Base-by-base conservation (phyloP, 768 basidiomycete species). In the Tulasnella sp. region DNA sequence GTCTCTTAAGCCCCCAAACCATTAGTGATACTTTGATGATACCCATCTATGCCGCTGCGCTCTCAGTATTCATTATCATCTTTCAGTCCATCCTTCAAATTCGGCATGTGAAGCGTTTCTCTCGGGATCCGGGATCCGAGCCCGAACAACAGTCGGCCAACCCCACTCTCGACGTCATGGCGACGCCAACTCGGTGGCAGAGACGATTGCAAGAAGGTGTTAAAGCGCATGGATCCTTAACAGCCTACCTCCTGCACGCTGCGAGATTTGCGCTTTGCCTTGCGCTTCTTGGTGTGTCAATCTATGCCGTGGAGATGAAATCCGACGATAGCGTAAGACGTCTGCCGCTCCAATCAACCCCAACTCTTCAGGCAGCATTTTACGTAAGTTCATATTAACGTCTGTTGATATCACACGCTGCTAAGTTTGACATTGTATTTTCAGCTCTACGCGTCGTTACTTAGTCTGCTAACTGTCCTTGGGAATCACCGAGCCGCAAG, bases 241-340 rank as follows among this genome's bases (percentile, higher is more conserved):
- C 69, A 13, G 76, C 80, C 26, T 81, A 80, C 68, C 66, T 67
- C 13, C 76, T 75, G 68, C 78, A 77, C 63, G 52, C 80, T 30
- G 64, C 72, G 1, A 74, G 83, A 24, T 68, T 81, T 3, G 54
- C 78, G 2, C 73, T 74, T 29, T 74, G 76, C 50, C 68, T 77
- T 24, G 68, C 71, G 2, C 73, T 84, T n/a, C 70, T 84, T 24
- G 76, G 70, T 3, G 66, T 84, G 15, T 78, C 78, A 58, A 69
- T 72, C 7, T 68, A 79, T 51, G 74, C 75, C 1, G 73, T n/a
- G n/a, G n/a, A n/a, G n/a, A n/a, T n/a, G n/a, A n/a, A n/a, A n/a
- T n/a, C n/a, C n/a, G n/a, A n/a, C n/a, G n/a, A n/a, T n/a, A n/a
- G n/a, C n/a, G n/a, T n/a, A n/a, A n/a, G n/a, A n/a, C n/a, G n/a